These are phyloP conservation scores for Citrullus amarus DNA, from an alignment of 306 rosid genomes.

Conservation along the genomic window DNA sequence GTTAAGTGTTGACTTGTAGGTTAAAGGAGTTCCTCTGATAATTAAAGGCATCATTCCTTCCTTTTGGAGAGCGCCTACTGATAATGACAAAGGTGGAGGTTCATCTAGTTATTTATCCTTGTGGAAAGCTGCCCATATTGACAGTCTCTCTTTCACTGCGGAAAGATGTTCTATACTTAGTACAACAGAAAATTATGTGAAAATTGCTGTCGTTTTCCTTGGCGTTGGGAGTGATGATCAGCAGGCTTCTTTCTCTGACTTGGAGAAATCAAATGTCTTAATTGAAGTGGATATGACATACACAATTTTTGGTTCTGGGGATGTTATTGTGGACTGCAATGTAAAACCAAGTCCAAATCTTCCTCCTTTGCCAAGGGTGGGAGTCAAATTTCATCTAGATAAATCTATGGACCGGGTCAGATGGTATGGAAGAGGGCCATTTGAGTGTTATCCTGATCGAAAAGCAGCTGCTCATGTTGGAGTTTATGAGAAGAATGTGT, in stretches of 20 bases:
- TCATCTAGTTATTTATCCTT: constrained; percentile 43
- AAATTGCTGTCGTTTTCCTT: constrained; percentile 34
- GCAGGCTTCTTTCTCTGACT: constrained; percentile 19
- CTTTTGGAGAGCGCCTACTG: constrained; percentile 91
- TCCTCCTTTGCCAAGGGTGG: constrained; percentile 94
- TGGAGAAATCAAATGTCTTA: constrained; percentile 22
- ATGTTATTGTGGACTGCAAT: constrained; percentile 53
- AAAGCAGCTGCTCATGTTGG: constrained; percentile 82
- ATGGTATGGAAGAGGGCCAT: constrained; percentile 97
- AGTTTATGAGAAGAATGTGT: constrained; percentile 45
- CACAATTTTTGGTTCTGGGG: constrained; percentile 63
- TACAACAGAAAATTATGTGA: constrained; percentile 23
- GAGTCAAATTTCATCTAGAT: constrained; percentile 58
- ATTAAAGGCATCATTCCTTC: constrained; percentile 64
- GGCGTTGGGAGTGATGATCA: constrained; percentile 35
- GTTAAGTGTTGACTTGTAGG: constrained; percentile 26
- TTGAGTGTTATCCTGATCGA: constrained; percentile 88
- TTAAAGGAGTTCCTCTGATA: constrained; percentile 54
- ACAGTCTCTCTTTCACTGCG: constrained; percentile 40
- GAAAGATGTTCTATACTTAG: constrained; percentile 46
- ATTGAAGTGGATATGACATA: constrained; percentile 42
- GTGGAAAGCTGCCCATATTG: constrained; percentile 73
- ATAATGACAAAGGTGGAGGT: constrained; percentile 85
- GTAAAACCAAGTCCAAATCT: constrained; percentile 55
- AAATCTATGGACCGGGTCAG: constrained; percentile 46